A percentile compares a stretch with the other conserved stretches of the same genome.
Evolutionary conservation across 805 yeast species (phyloP).

Genomic region (Candida germanica): DNA sequence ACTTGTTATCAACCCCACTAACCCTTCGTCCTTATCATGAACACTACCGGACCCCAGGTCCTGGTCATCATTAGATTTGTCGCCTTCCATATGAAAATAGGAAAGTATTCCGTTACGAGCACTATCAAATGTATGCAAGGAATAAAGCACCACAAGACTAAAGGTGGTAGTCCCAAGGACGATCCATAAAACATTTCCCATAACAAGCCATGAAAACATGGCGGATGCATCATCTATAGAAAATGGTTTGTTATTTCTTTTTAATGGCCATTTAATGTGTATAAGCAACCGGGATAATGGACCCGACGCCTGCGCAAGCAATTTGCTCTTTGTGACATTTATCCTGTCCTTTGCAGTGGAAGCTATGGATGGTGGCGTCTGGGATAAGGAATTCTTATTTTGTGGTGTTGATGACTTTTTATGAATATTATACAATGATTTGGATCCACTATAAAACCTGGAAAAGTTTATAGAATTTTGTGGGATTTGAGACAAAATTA

Average conservation of each 20-base stretch:
- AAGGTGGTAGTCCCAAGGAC: constrained; percentile 58
- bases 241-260: constrained; percentile 47
- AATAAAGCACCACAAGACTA: constrained; percentile 44
- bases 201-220: constrained; percentile 52
- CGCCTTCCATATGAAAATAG: constrained; percentile 22
- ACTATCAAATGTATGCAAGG: constrained; percentile 37
- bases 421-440: too few relatives aligned
- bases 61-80: constrained; percentile 6
- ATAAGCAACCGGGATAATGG: constrained; percentile 30
- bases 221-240: constrained; percentile 52
- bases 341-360: constrained; percentile 2
- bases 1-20: constrained; percentile 32
- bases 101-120: constrained; percentile 19
- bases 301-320: constrained; percentile 29
- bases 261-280: constrained; percentile 47
- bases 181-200: constrained; percentile 57
- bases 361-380: too few relatives aligned
- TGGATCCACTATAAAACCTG: too few relatives aligned
- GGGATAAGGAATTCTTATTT: too few relatives aligned
- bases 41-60: background rate
- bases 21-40: constrained; percentile 19
- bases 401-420: too few relatives aligned
- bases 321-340: constrained; percentile 19
- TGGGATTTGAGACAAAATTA: too few relatives aligned
- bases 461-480: too few relatives aligned